A percentile compares a stretch with the other conserved stretches of the same genome.
These are phyloP conservation scores for Trematosphaeria pertusa DNA, from an alignment of 2,329 filamentous ascomycete species.

Conservation along the genomic window DNA sequence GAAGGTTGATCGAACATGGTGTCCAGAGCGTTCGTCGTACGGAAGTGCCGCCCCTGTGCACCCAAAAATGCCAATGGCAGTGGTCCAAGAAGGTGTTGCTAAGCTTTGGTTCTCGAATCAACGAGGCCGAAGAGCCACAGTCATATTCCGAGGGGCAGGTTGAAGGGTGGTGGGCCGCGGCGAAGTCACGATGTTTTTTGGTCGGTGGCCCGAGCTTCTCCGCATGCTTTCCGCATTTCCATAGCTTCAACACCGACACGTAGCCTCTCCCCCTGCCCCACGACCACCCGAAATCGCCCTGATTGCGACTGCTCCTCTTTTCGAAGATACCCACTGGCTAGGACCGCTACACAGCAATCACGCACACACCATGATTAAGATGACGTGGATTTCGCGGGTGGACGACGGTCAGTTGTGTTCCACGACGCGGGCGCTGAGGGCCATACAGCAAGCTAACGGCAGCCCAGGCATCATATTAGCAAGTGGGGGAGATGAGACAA, in stretches of 20 bases:
- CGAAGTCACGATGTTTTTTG: no score
- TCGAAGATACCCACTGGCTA: no score
- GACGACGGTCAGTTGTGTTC: conserved; percentile 74
- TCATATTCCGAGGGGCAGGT: background rate
- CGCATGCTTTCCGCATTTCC: conserved; percentile 32
- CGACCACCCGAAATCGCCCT: conserved; percentile 4
- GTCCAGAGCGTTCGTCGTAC: conserved; percentile 6
- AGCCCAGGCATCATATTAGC: no score
- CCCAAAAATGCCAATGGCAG: background rate
- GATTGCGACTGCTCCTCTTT: background rate
- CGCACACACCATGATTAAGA: conserved; percentile 72
- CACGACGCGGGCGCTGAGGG: conserved; percentile 8
- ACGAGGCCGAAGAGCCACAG: background rate
- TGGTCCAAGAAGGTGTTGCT: no score
- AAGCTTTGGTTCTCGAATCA: no score
- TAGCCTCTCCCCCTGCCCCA: conserved; percentile 27
- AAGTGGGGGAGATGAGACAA: no score
- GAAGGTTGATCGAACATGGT: conserved; percentile 15
- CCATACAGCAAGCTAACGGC: conserved; percentile 23
- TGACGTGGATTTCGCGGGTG: conserved; percentile 91
- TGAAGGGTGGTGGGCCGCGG: no score
- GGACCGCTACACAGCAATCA: background rate
- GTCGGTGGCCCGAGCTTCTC: conserved; percentile 23
- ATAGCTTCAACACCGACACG: conserved; percentile 34
- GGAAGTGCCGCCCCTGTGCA: background rate